Evolutionary conservation across 129 eudicot genomes (phyloP).

Genomic region (Oenanthe sinensis): DNA sequence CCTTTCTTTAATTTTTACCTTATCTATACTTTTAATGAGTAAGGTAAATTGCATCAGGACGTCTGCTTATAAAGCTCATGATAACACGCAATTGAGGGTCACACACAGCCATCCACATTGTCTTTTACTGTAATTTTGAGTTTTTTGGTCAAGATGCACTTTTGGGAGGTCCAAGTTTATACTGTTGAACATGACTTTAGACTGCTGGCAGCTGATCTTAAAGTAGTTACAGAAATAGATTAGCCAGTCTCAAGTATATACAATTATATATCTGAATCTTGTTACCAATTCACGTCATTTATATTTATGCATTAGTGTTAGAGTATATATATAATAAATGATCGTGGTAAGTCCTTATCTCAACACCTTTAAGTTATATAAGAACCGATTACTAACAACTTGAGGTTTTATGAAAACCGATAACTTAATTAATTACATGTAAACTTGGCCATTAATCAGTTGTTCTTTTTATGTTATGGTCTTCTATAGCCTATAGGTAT

Average conservation of each 20-base stretch:
- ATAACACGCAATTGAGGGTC: background rate
- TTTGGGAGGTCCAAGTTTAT: constrained; percentile 1
- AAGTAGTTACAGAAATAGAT: background rate
- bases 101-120: background rate
- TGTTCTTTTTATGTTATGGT: background rate
- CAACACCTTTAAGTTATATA: no score
- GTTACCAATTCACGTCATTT: background rate
- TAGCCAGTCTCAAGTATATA: background rate
- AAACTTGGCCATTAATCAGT: background rate
- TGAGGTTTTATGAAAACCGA: no score
- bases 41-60: background rate
- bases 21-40: no score
- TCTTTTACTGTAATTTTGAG: background rate
- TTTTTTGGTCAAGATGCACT: background rate
- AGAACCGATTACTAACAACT: no score
- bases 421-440: background rate
- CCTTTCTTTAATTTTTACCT: background rate
- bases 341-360: no score
- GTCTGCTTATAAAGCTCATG: background rate
- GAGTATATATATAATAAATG: no score
- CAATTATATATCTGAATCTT: background rate
- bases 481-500: background rate
- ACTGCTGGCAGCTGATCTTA: background rate
- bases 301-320: background rate
- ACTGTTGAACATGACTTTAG: background rate